Conservation (phyloP, 257 asterid genomes). For the Ehretia macrophylla region DNA sequence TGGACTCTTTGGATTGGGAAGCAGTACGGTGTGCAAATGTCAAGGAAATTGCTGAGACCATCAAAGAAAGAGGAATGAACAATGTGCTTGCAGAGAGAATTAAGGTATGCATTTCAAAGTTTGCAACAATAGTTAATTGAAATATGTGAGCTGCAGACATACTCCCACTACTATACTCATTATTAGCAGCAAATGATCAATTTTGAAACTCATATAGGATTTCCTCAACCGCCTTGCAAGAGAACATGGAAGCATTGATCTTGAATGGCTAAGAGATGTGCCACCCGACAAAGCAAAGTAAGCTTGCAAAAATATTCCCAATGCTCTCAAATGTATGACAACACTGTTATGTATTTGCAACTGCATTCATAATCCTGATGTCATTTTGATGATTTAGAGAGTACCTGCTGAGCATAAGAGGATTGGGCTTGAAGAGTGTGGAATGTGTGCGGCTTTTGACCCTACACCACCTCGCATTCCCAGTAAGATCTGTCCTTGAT, state of each 20-base stretch:
- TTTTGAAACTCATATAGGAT: constrained; percentile 46
- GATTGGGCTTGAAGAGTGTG: constrained; percentile 92
- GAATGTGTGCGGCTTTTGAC: constrained; percentile 98
- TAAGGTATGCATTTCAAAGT: constrained; percentile 41
- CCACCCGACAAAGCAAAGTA: constrained; percentile 98
- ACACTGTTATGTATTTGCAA: constrained; percentile 18
- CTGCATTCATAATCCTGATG: constrained; percentile 20
- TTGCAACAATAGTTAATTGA: constrained; percentile 5
- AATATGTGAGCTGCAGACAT: constrained; percentile 3
- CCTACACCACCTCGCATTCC: constrained; percentile 98
- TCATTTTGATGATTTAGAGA: constrained; percentile 32
- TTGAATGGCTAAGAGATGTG: constrained; percentile 93
- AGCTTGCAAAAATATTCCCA: constrained; percentile 7
- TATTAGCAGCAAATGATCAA: constrained; percentile 18
- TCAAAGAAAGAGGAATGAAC: constrained; percentile 96
- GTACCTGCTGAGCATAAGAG: constrained; percentile 84
- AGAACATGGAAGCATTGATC: constrained; percentile 84
- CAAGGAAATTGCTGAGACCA: constrained; percentile 69
- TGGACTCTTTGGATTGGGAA: constrained; percentile 97
- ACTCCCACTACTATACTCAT: constrained; percentile 1
- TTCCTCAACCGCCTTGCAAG: constrained; percentile 76
- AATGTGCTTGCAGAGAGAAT: constrained; percentile 89
- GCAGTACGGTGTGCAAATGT: constrained; percentile 81
- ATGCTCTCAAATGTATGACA: constrained; percentile 4
- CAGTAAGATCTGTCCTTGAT: constrained; percentile 55